Evolutionary conservation across 2,329 filamentous ascomycete genomes (phyloP).

Genomic region (Aspergillus floridensis): DNA sequence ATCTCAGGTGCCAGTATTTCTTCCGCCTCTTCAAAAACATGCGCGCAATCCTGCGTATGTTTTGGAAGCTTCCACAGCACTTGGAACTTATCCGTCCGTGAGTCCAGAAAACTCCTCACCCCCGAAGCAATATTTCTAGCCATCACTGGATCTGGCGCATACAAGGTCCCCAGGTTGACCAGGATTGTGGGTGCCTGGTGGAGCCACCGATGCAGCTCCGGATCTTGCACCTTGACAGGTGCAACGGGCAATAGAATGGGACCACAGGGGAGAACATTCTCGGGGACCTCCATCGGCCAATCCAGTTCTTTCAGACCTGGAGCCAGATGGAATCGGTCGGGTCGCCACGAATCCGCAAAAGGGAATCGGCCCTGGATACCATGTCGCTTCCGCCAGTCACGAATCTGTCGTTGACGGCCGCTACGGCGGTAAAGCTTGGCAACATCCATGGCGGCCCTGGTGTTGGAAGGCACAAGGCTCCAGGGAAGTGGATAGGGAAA

Average conservation of each 20-base stretch:
- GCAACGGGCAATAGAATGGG: not conserved
- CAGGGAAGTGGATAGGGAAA: conserved; percentile 1
- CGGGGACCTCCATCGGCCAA: not conserved
- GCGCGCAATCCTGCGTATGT: not conserved
- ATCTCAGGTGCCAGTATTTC: not conserved
- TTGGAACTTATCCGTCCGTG: not conserved
- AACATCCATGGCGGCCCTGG: not conserved
- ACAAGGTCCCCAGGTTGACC: not conserved
- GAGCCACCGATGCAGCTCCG: not conserved
- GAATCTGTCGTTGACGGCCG: not conserved
- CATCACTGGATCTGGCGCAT: not conserved
- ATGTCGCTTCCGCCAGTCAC: not conserved
- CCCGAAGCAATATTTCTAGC: not conserved
- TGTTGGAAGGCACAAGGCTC: not conserved
- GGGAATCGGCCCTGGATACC: not conserved
- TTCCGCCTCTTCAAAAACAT: not conserved
- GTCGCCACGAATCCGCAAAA: conserved; percentile 1
- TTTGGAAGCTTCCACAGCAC: conserved; percentile 3
- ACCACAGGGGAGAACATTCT: not conserved
- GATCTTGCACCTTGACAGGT: not conserved
- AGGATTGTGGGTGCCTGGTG: not conserved
- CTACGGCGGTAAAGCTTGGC: not conserved
- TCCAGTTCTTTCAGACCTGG: not conserved
- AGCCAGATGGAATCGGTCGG: not conserved
- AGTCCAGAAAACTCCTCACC: not conserved